Percentiles rank a stretch among this genome's conserved stretches.
phyloP scores from a whole-genome alignment of 345 rosid genomes.

The Citrus sp. region DNA sequence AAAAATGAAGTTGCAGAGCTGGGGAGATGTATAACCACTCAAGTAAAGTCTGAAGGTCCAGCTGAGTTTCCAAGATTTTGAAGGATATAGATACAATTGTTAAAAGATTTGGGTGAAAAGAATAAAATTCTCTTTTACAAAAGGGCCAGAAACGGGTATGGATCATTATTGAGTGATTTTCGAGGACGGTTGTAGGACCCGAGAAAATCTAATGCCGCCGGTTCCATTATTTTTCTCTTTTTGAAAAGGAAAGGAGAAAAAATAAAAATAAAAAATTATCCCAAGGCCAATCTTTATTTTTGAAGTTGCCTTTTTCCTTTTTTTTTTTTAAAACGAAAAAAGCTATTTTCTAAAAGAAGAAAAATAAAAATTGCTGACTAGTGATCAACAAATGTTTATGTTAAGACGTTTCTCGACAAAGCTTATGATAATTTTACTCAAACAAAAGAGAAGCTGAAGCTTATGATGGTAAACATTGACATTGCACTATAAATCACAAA shows the following conservation, averaged over 20 bases:
- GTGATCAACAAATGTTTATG: not conserved
- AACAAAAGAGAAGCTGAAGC: not conserved
- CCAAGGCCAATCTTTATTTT: not conserved
- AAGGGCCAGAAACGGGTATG: not conserved
- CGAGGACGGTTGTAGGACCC: not conserved
- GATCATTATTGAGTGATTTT: not conserved
- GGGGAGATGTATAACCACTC: not conserved
- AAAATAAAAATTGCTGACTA: not conserved
- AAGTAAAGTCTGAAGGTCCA: not conserved
- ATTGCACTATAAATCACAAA: not conserved
- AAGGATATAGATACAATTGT: not conserved
- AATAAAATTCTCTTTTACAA: not conserved
- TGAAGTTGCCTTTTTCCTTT: not conserved
- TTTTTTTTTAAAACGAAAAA: too few relatives aligned
- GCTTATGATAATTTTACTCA: not conserved
- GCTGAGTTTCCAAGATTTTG: not conserved
- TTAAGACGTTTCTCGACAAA: not conserved
- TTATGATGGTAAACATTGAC: not conserved
- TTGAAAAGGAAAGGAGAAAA: not conserved
- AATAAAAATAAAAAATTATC: not conserved
- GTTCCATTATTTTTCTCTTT: not conserved
- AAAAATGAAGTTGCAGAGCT: too few relatives aligned
- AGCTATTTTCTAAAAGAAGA: not conserved
- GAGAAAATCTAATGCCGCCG: not conserved
- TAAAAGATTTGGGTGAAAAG: not conserved